Evolutionary conservation across 2,329 filamentous ascomycete species (phyloP).

Genomic region (Fusarium citri): DNA sequence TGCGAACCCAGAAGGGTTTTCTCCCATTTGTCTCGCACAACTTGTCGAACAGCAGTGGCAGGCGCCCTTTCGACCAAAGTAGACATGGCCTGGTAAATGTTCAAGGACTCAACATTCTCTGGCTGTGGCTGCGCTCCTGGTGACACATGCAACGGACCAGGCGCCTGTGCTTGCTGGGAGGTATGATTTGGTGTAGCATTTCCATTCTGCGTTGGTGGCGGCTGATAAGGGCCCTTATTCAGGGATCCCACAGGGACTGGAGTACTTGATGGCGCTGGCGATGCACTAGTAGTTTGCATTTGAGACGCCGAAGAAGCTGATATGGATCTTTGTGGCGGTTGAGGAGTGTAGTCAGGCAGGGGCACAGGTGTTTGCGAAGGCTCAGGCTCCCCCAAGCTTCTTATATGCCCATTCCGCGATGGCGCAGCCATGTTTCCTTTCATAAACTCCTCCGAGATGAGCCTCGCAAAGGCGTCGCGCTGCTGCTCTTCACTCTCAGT

Average conservation of each 20-base stretch:
- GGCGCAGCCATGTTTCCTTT: conserved; percentile 20
- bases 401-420: conserved; percentile 17
- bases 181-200: neutral
- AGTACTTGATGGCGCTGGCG: conserved; percentile 8
- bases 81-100: conserved; percentile 41
- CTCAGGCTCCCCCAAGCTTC: neutral
- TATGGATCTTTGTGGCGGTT: conserved; percentile 8
- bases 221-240: conserved; percentile 5
- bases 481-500: conserved; percentile 2
- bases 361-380: conserved; percentile 20
- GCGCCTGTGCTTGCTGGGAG: conserved; percentile 2
- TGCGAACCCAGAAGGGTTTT: conserved; percentile 63
- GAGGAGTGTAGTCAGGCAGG: conserved; percentile 17
- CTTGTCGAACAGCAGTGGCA: conserved; percentile 60
- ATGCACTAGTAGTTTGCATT: neutral
- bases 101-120: conserved; percentile 45
- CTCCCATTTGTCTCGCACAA: conserved; percentile 63
- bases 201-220: conserved; percentile 1
- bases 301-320: conserved; percentile 10
- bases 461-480: conserved; percentile 7
- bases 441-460: conserved; percentile 3
- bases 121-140: neutral
- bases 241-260: conserved; percentile 5
- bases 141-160: neutral
- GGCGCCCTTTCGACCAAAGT: conserved; percentile 54